Conservation (phyloP, 73 alveolate genomes). For the Tetrahymena thermophila region DNA sequence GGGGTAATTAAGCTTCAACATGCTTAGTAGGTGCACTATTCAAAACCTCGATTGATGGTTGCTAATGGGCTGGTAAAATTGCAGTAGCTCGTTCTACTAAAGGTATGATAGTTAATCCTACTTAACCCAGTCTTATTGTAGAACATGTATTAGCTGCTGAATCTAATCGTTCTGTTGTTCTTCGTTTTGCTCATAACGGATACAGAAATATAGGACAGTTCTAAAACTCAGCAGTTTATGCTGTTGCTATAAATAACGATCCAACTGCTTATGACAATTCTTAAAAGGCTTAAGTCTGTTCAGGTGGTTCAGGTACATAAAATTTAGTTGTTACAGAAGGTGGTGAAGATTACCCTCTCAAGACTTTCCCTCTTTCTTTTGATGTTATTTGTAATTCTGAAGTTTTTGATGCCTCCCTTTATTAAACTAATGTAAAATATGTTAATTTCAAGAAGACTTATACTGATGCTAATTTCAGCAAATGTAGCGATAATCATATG, state of each 20-base stretch:
- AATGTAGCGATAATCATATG: constrained; percentile 18
- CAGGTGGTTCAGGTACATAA: background rate
- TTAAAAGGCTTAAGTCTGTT: background rate
- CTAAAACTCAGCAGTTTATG: background rate
- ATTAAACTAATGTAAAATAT: background rate
- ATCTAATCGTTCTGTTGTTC: background rate
- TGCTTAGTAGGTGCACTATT: background rate
- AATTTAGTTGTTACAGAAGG: constrained; percentile 1
- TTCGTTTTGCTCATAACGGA: background rate
- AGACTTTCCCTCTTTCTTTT: background rate
- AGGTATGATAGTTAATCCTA: background rate
- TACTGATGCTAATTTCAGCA: background rate
- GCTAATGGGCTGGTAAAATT: background rate
- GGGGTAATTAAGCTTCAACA: background rate
- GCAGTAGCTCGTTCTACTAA: background rate
- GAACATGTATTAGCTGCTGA: background rate
- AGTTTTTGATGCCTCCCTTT: constrained; percentile 11
- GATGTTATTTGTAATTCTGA: constrained; percentile 4
- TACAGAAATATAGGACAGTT: background rate
- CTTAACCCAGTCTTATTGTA: background rate
- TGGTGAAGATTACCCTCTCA: background rate
- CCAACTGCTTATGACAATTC: background rate
- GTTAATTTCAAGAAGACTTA: background rate
- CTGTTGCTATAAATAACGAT: background rate
- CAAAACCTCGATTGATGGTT: background rate